A percentile compares a stretch with the other conserved stretches of the same genome.
phyloP scores from a whole-genome alignment of 2,329 filamentous ascomycete species.

The Fusarium sp. region DNA sequence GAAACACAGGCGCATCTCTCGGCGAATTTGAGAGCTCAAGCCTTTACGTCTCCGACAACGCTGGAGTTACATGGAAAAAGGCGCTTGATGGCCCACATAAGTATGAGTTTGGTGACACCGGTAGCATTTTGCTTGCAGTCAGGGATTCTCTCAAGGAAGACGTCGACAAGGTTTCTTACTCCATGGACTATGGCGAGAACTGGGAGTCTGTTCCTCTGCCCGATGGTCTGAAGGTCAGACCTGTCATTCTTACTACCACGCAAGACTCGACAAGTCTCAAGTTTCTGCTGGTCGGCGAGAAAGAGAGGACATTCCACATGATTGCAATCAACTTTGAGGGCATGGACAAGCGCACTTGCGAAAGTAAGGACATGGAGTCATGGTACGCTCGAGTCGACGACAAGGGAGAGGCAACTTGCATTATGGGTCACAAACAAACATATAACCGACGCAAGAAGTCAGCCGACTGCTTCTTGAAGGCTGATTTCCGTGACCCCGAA shows the following conservation, averaged over 20 bases:
- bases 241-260: slow-evolving; percentile 84
- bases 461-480: slow-evolving; percentile 88
- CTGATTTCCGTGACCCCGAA: slow-evolving; percentile 83
- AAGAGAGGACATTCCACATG: slow-evolving; percentile 70
- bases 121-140: slow-evolving; percentile 87
- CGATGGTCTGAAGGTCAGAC: slow-evolving; percentile 74
- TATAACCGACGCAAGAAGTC: slow-evolving; percentile 88
- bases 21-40: slow-evolving; percentile 79
- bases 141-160: slow-evolving; percentile 77
- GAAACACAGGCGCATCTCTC: slow-evolving; percentile 85
- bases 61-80: slow-evolving; percentile 85
- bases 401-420: slow-evolving; percentile 83
- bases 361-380: slow-evolving; percentile 82
- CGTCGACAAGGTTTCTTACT: slow-evolving; percentile 75
- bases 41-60: slow-evolving; percentile 91
- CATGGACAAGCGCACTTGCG: slow-evolving; percentile 84
- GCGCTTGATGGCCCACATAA: slow-evolving; percentile 86
- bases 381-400: slow-evolving; percentile 89
- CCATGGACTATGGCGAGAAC: slow-evolving; percentile 87
- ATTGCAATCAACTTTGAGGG: slow-evolving; percentile 87
- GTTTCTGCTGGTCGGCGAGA: slow-evolving; percentile 81
- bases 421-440: slow-evolving; percentile 96
- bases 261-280: slow-evolving; percentile 94
- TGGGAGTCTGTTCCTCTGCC: slow-evolving; percentile 83
- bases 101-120: slow-evolving; percentile 96